Evolutionary conservation across 2,329 filamentous ascomycete genomes (phyloP).

Genomic region (Didymella keratinophila): DNA sequence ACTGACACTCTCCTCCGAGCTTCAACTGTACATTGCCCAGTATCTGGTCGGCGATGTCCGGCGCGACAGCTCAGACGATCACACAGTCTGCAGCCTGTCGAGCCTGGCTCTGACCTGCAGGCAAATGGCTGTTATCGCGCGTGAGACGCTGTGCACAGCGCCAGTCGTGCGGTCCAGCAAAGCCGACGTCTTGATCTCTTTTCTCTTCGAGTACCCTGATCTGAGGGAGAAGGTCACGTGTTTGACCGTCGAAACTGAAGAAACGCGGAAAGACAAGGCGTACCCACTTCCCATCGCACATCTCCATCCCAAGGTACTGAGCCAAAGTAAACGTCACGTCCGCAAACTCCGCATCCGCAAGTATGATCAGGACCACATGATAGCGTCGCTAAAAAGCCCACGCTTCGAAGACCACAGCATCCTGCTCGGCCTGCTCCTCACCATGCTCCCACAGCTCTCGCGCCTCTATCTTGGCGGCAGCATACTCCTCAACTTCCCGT

Average conservation of each 20-base stretch:
- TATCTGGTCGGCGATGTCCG: neutral
- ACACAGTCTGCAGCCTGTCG: neutral
- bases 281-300: neutral
- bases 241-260: constrained; percentile 6
- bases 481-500: constrained; percentile 5
- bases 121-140: neutral
- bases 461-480: neutral
- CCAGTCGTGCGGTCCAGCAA: constrained; percentile 9
- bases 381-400: neutral
- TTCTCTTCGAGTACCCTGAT: constrained; percentile 1
- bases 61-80: neutral
- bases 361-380: neutral
- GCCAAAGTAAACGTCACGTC: neutral
- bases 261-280: neutral
- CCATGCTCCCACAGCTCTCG: neutral
- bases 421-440: neutral
- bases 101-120: constrained; percentile 2
- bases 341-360: neutral
- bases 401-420: neutral
- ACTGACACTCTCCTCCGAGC: neutral
- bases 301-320: neutral
- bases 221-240: neutral
- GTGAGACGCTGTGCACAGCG: neutral
- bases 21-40: neutral
- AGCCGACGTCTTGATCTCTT: neutral